Evolutionary conservation across 139 green algal genomes (phyloP).

Genomic region (Picochlorum sp.): DNA sequence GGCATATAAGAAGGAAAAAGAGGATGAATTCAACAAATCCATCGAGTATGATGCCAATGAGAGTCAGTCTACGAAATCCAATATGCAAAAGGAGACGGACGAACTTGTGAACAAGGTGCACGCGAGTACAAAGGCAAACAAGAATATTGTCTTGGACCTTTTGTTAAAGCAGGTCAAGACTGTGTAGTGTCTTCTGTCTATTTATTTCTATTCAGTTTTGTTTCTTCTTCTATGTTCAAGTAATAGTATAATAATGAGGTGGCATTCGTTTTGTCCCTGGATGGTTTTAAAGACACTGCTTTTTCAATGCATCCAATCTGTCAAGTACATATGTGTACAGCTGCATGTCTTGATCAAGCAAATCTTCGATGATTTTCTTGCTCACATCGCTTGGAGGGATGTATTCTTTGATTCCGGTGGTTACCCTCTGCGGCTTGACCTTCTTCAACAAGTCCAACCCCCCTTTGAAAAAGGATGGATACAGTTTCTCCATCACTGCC

Average conservation of each 20-base stretch:
- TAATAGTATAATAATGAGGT: too few relatives aligned
- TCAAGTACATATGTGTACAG: conserved; percentile 1
- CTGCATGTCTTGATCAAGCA: conserved; percentile 5
- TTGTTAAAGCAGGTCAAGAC: too few relatives aligned
- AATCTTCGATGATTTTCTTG: background rate
- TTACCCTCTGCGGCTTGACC: conserved; percentile 1
- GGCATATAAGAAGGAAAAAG: conserved; percentile 59
- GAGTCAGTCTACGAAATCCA: background rate
- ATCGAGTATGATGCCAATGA: conserved; percentile 38
- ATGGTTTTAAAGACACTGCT: background rate
- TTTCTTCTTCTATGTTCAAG: too few relatives aligned
- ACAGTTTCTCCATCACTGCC: conserved; percentile 1
- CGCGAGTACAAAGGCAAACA: too few relatives aligned
- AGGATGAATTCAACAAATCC: conserved; percentile 67
- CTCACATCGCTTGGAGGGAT: conserved; percentile 4
- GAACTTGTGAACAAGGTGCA: too few relatives aligned
- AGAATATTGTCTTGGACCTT: too few relatives aligned
- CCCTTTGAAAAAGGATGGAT: conserved; percentile 12
- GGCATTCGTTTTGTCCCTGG: too few relatives aligned
- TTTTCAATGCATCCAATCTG: conserved; percentile 2
- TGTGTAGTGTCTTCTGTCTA: too few relatives aligned
- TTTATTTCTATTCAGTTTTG: too few relatives aligned
- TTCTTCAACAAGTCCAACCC: background rate
- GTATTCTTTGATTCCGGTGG: background rate
- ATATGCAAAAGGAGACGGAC: too few relatives aligned